Conservation (phyloP, 1,139 yeast species). For the Insectozyma bohioensis region DNA sequence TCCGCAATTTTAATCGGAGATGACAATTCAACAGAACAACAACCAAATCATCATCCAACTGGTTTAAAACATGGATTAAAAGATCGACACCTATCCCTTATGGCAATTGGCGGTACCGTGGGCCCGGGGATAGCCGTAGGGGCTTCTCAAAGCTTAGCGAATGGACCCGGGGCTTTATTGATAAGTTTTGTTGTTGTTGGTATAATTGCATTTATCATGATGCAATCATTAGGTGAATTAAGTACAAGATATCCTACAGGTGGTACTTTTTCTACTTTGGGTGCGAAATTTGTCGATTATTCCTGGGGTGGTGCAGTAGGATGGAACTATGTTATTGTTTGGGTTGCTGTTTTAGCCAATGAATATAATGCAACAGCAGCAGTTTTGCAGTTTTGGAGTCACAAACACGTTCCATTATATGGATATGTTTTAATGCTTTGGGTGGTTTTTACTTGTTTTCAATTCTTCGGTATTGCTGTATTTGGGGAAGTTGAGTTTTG, state of each 20-base stretch:
- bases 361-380: slow-evolving; percentile 58
- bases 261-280: slow-evolving; percentile 54
- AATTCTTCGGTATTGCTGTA: slow-evolving; percentile 51
- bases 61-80: slow-evolving; percentile 35
- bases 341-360: slow-evolving; percentile 61
- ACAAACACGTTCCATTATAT: slow-evolving; percentile 57
- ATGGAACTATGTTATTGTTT: slow-evolving; percentile 61
- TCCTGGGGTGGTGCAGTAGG: slow-evolving; percentile 64
- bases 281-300: slow-evolving; percentile 51
- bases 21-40: not conserved
- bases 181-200: slow-evolving; percentile 53
- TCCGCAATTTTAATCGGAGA: not conserved
- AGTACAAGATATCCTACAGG: slow-evolving; percentile 54
- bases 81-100: slow-evolving; percentile 43
- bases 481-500: slow-evolving; percentile 72
- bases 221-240: slow-evolving; percentile 59
- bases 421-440: slow-evolving; percentile 59
- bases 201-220: slow-evolving; percentile 54
- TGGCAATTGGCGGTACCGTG: slow-evolving; percentile 55
- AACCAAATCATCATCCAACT: too few species aligned
- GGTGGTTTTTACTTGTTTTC: slow-evolving; percentile 53
- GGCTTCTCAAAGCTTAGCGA: slow-evolving; percentile 42
- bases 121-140: slow-evolving; percentile 56
- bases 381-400: slow-evolving; percentile 53
- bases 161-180: slow-evolving; percentile 48